phyloP scores from a whole-genome alignment of 2,329 filamentous ascomycete genomes.

The Beauveria scarabaeidicola region DNA sequence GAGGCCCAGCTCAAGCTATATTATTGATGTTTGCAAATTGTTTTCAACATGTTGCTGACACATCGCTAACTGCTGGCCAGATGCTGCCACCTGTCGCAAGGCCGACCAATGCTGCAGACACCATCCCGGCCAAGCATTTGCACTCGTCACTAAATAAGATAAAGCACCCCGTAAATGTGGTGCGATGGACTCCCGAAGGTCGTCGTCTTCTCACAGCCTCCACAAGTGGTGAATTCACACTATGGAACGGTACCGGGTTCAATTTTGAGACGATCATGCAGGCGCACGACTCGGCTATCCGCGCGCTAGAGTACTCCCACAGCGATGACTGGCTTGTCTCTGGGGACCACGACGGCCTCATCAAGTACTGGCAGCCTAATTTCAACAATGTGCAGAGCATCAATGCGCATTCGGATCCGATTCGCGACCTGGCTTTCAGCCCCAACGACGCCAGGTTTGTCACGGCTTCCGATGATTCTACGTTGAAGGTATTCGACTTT shows the following conservation, averaged over 20 bases:
- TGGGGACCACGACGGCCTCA: conserved; percentile 85
- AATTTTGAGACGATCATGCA: conserved; percentile 99
- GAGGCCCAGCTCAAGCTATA: conserved; percentile 79
- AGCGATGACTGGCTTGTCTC: conserved; percentile 96
- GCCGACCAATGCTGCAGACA: conserved; percentile 67
- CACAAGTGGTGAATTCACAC: conserved; percentile 92
- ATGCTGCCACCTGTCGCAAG: conserved; percentile 80
- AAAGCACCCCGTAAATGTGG: conserved; percentile 93
- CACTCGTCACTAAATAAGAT: conserved; percentile 99
- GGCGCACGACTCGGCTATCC: conserved; percentile 83
- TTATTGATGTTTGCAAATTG: conserved; percentile 62
- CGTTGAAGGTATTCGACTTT: conserved; percentile 94
- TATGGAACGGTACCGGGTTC: conserved; percentile 98
- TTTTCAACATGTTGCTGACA: background rate
- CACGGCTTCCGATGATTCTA: conserved; percentile 88
- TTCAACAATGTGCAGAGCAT: conserved; percentile 98
- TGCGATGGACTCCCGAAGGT: conserved; percentile 95
- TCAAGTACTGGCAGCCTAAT: conserved; percentile 99
- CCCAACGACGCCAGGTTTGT: conserved; percentile 94
- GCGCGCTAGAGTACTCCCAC: conserved; percentile 80
- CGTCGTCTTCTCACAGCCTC: conserved; percentile 85
- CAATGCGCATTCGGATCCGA: conserved; percentile 79
- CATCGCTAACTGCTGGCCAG: conserved; percentile 34
- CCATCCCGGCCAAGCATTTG: conserved; percentile 87
- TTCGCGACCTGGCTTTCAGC: conserved; percentile 85